These are phyloP conservation scores for Xylaria sp. DNA, from an alignment of 495 filamentous ascomycete species.

Conservation along the genomic window DNA sequence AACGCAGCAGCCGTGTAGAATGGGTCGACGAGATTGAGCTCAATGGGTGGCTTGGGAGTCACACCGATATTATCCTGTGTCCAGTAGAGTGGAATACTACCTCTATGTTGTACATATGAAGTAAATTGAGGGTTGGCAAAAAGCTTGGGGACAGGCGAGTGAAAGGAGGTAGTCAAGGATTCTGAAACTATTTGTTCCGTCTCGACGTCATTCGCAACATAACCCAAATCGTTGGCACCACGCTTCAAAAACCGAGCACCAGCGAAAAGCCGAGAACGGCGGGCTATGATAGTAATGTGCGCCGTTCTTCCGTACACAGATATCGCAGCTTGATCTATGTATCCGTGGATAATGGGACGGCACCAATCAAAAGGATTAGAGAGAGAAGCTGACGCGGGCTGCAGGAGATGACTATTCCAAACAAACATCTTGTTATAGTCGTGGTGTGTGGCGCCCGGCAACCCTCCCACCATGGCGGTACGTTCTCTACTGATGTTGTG, in stretches of 20 bases:
- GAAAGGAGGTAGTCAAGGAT: conserved; percentile 90
- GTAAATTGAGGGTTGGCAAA: conserved; percentile 91
- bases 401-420: conserved; percentile 91
- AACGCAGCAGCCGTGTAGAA: conserved; percentile 96
- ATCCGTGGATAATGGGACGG: conserved; percentile 93
- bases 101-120: conserved; percentile 95
- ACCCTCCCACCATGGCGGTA: conserved; percentile 68
- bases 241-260: conserved; percentile 94
- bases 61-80: conserved; percentile 97
- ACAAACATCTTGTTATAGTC: conserved; percentile 96
- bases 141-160: conserved; percentile 84
- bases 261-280: conserved; percentile 91
- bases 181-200: conserved; percentile 98
- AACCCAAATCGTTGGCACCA: conserved; percentile 92
- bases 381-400: conserved; percentile 72
- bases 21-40: conserved; percentile 90
- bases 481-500: conserved; percentile 89
- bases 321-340: conserved; percentile 88
- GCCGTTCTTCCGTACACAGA: conserved; percentile 83
- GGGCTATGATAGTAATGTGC: conserved; percentile 91
- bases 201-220: conserved; percentile 99
- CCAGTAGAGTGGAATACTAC: conserved; percentile 97
- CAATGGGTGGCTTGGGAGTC: conserved; percentile 93
- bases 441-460: conserved; percentile 59
- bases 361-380: conserved; percentile 94